phyloP scores from a whole-genome alignment of 495 filamentous ascomycete genomes.

The Lichenothelia convexa region DNA sequence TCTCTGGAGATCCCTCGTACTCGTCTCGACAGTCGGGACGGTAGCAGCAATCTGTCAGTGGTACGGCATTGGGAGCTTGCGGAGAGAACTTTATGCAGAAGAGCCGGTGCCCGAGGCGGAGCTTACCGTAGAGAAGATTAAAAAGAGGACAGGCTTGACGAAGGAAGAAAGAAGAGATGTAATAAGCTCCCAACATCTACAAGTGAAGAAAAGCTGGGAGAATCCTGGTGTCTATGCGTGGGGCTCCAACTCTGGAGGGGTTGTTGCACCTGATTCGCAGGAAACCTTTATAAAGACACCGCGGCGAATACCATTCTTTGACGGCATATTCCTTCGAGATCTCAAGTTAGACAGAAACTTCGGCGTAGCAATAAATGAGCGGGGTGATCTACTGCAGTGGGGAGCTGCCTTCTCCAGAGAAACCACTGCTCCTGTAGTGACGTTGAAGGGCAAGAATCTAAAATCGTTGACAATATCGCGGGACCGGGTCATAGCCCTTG shows the following conservation, averaged over 20 bases:
- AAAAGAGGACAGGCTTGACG: constrained; percentile 28
- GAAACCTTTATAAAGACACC: constrained; percentile 63
- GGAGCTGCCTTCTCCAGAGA: constrained; percentile 52
- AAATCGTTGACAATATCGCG: constrained; percentile 50
- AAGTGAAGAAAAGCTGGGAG: constrained; percentile 76
- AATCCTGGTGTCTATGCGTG: constrained; percentile 83
- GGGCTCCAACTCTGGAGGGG: constrained; percentile 74
- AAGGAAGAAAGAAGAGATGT: constrained; percentile 54
- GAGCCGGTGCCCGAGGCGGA: constrained; percentile 26
- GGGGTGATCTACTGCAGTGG: constrained; percentile 86
- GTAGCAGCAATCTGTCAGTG: constrained; percentile 14
- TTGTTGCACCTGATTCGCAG: constrained; percentile 67
- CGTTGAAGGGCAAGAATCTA: constrained; percentile 68
- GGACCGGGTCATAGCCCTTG: constrained; percentile 69
- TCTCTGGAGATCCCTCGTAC: constrained; percentile 14
- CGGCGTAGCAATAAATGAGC: constrained; percentile 76
- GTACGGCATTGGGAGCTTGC: constrained; percentile 7
- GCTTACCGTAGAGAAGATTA: constrained; percentile 40
- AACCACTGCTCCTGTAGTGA: constrained; percentile 40
- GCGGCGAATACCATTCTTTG: constrained; percentile 62
- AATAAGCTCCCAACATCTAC: constrained; percentile 58
- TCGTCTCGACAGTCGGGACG: constrained; percentile 11
- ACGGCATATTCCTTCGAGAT: constrained; percentile 69
- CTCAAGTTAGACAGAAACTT: constrained; percentile 68
- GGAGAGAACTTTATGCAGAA: constrained; percentile 29